Percentiles rank a stretch among this genome's conserved stretches.
Evolutionary conservation across 2,329 filamentous ascomycete species (phyloP).

Genomic region (Paecilomyces variotii): DNA sequence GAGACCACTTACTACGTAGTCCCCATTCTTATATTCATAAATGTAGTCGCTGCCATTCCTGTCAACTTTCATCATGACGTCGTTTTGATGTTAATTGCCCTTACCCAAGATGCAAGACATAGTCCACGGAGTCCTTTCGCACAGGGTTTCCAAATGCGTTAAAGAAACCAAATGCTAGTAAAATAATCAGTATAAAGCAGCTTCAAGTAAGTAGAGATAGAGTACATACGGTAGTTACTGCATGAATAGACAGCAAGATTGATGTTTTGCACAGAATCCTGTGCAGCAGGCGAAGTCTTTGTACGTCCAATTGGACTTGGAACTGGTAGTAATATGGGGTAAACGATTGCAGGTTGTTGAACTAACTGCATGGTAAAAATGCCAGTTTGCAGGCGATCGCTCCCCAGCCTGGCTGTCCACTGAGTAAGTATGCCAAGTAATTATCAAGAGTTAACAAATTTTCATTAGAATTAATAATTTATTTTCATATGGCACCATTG

Average conservation of each 20-base stretch:
- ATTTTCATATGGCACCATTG: too few relatives aligned
- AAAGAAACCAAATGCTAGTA: slow-evolving; percentile 47
- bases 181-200: slow-evolving; percentile 2
- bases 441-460: too few relatives aligned
- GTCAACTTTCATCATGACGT: not conserved
- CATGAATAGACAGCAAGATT: slow-evolving; percentile 64
- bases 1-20: slow-evolving; percentile 10
- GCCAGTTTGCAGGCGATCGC: too few relatives aligned
- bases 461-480: too few relatives aligned
- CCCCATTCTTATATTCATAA: slow-evolving; percentile 50
- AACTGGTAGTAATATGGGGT: slow-evolving; percentile 62
- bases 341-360: slow-evolving; percentile 44
- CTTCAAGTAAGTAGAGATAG: not conserved
- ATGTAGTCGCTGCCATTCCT: slow-evolving; percentile 49
- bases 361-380: too few relatives aligned
- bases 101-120: slow-evolving; percentile 45
- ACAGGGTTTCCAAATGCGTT: slow-evolving; percentile 54
- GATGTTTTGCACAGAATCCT: slow-evolving; percentile 51
- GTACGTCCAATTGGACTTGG: slow-evolving; percentile 59
- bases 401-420: too few relatives aligned
- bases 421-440: too few relatives aligned
- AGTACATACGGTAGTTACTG: slow-evolving; percentile 52
- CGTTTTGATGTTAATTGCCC: not conserved
- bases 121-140: slow-evolving; percentile 53
- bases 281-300: slow-evolving; percentile 56